Conservation (phyloP, 768 basidiomycete genomes). For the Tricholoma saponaceum region DNA sequence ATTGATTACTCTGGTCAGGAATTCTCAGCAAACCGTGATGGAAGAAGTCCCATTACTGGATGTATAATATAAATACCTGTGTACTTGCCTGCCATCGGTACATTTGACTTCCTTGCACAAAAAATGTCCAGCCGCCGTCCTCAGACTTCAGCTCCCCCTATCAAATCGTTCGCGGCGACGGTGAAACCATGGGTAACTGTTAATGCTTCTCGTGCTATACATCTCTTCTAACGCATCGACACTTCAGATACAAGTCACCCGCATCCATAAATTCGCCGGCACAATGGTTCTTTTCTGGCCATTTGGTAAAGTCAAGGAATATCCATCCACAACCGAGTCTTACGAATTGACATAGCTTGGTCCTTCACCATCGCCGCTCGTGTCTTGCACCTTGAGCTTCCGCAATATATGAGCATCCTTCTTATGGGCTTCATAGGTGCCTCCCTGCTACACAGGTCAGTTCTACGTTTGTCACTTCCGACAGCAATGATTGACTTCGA, state of each 20-base stretch:
- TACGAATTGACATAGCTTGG: conserved; percentile 10
- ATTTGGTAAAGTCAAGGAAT: conserved; percentile 6
- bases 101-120: not conserved
- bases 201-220: too few species aligned
- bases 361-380: conserved; percentile 15
- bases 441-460: conserved; percentile 15
- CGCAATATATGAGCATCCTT: conserved; percentile 4
- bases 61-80: not conserved
- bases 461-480: not conserved
- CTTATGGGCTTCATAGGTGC: conserved; percentile 13
- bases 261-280: conserved; percentile 16
- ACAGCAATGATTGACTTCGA: not conserved
- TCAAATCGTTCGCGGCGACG: conserved; percentile 6
- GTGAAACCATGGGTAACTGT: conserved; percentile 18
- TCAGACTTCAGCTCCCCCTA: conserved; percentile 5
- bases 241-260: conserved; percentile 8
- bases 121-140: conserved; percentile 5
- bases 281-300: conserved; percentile 19
- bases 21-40: too few species aligned
- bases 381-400: conserved; percentile 8
- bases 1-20: too few species aligned
- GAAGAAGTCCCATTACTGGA: too few species aligned
- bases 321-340: not conserved
- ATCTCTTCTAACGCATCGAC: not conserved
- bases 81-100: not conserved